Conservation (phyloP, 2,329 filamentous ascomycete genomes). For the Aspergillus sp. region DNA sequence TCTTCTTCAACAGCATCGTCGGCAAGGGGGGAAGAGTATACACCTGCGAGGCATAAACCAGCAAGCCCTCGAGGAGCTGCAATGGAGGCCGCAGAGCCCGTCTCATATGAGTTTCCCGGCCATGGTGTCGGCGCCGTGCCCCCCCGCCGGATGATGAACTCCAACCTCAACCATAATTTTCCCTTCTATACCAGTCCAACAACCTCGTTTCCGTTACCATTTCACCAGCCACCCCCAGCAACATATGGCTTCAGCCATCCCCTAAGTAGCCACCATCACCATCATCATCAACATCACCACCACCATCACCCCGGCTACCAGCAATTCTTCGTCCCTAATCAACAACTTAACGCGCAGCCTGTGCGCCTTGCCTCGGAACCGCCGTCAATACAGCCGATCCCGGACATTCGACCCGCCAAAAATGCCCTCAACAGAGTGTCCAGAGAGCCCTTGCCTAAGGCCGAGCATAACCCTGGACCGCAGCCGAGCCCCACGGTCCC, state of each 20-base stretch:
- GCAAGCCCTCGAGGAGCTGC: constrained; percentile 3
- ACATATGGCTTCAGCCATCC: constrained; percentile 36
- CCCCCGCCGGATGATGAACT: constrained; percentile 39
- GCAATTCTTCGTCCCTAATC: constrained; percentile 34
- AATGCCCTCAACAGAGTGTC: constrained; percentile 33
- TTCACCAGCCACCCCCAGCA: constrained; percentile 31
- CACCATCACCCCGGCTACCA: constrained; percentile 32
- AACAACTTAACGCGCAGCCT: constrained; percentile 25
- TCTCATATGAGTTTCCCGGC: constrained; percentile 40
- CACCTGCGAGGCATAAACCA: not conserved
- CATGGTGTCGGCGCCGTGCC: constrained; percentile 37
- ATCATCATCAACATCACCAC: constrained; percentile 15
- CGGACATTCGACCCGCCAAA: constrained; percentile 39
- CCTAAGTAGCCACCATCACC: constrained; percentile 29
- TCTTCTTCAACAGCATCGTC: not conserved
- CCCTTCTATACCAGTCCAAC: constrained; percentile 39
- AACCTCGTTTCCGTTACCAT: constrained; percentile 38
- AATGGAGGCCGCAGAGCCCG: constrained; percentile 44
- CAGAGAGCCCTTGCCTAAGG: constrained; percentile 20
- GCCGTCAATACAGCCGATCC: constrained; percentile 33
- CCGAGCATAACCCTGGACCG: constrained; percentile 3
- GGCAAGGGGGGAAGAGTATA: not conserved
- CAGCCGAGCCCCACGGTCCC: constrained; percentile 8
- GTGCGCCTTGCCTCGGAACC: constrained; percentile 31
- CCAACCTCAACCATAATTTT: constrained; percentile 33